These are phyloP conservation scores for Pyrrhoderma noxium DNA, from an alignment of 1,284 basidiomycete species.

Conservation along the genomic window DNA sequence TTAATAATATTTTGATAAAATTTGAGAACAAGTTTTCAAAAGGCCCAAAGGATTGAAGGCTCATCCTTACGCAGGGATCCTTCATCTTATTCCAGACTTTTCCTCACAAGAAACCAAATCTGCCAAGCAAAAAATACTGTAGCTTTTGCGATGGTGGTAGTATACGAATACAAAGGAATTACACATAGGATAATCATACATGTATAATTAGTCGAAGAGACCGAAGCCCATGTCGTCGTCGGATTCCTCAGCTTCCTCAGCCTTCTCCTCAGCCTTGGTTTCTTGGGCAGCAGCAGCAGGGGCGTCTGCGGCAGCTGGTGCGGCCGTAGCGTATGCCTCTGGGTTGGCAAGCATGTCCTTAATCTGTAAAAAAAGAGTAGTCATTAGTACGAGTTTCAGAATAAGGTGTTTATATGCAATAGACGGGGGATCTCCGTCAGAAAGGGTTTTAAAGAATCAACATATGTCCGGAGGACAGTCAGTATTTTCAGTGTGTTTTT, in stretches of 20 bases:
- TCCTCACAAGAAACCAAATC: too few species aligned
- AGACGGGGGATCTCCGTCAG: conserved; percentile 26
- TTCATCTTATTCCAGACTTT: too few species aligned
- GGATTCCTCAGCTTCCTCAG: conserved; percentile 74
- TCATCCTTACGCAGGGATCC: too few species aligned
- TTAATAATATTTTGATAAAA: too few species aligned
- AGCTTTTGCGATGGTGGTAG: not conserved
- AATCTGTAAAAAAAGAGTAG: conserved; percentile 55
- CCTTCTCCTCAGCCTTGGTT: conserved; percentile 52
- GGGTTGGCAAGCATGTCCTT: conserved; percentile 98
- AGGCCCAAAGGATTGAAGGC: too few species aligned
- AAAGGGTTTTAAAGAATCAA: conserved; percentile 30
- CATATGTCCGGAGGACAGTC: conserved; percentile 46
- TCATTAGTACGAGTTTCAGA: conserved; percentile 18
- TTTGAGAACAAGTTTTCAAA: too few species aligned
- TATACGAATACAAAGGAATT: not conserved
- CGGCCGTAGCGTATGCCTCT: conserved; percentile 72
- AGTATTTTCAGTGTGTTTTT: conserved; percentile 86
- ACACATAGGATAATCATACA: conserved; percentile 2
- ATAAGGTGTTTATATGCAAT: conserved; percentile 19
- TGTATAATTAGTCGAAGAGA: conserved; percentile 70
- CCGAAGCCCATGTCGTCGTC: conserved; percentile 83
- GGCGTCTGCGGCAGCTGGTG: conserved; percentile 44
- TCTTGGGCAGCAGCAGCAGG: conserved; percentile 39
- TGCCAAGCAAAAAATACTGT: too few species aligned